These are phyloP conservation scores for Colletotrichum tofieldiae DNA, from an alignment of 2,329 filamentous ascomycete species.

Conservation along the genomic window DNA sequence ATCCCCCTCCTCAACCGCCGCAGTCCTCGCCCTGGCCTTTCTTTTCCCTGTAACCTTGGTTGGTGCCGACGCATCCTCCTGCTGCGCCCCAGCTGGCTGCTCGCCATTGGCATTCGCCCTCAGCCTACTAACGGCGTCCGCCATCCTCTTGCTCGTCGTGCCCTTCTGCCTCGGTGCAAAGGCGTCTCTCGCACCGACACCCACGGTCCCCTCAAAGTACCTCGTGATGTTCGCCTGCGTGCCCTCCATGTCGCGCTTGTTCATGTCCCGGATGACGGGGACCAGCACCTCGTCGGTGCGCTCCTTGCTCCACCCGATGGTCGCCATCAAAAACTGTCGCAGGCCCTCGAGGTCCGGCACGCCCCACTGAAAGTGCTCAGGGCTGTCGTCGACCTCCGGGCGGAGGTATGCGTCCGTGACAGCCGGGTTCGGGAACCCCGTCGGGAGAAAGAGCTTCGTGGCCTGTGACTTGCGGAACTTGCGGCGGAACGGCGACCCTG, in stretches of 20 bases:
- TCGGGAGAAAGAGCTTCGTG: conserved; percentile 88
- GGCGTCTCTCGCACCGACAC: conserved; percentile 75
- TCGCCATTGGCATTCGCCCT: conserved; percentile 66
- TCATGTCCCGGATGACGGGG: conserved; percentile 96
- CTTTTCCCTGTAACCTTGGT: conserved; percentile 31
- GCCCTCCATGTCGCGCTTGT: conserved; percentile 87
- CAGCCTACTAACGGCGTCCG: conserved; percentile 79
- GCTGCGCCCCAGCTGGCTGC: not conserved
- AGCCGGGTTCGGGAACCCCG: conserved; percentile 82
- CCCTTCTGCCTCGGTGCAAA: conserved; percentile 79
- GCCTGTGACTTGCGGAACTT: conserved; percentile 88
- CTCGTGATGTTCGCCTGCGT: conserved; percentile 97
- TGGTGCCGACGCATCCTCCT: conserved; percentile 6
- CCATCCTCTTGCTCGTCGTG: conserved; percentile 82
- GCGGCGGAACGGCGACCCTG: conserved; percentile 77
- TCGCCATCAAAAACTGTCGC: conserved; percentile 87
- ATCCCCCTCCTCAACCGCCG: conserved; percentile 19
- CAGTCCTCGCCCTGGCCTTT: conserved; percentile 28
- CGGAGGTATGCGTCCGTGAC: conserved; percentile 88
- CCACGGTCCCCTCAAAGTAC: conserved; percentile 85
- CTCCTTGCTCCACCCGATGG: conserved; percentile 93
- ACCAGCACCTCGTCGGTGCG: conserved; percentile 96
- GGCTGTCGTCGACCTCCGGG: conserved; percentile 86
- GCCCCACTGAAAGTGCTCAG: conserved; percentile 92
- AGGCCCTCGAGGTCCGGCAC: conserved; percentile 92